Percentiles rank a stretch among this genome's conserved stretches.
phyloP scores from a whole-genome alignment of 1,139 yeast species.

The Chernovozyma aurita region DNA sequence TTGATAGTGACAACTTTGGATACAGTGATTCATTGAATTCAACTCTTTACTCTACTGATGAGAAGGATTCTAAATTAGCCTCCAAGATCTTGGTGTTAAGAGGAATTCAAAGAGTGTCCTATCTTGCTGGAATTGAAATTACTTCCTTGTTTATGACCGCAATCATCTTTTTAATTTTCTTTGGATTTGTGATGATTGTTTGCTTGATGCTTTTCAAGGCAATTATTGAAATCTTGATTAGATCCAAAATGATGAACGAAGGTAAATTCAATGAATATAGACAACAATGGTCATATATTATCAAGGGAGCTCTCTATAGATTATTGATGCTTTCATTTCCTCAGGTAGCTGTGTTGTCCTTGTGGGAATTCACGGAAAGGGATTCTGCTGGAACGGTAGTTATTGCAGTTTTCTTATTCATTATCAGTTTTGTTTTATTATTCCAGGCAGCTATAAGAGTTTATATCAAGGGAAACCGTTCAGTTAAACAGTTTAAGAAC shows the following conservation, averaged over 20 bases:
- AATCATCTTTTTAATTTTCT: slow-evolving; percentile 73
- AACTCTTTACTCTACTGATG: slow-evolving; percentile 65
- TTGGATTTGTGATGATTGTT: slow-evolving; percentile 68
- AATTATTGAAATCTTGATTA: slow-evolving; percentile 62
- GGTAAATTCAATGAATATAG: slow-evolving; percentile 76
- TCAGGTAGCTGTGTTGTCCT: slow-evolving; percentile 72
- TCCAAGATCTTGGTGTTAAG: slow-evolving; percentile 74
- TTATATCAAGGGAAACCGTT: slow-evolving; percentile 63
- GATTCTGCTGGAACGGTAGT: slow-evolving; percentile 84
- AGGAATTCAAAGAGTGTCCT: slow-evolving; percentile 92
- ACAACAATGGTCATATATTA: slow-evolving; percentile 70
- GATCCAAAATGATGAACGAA: slow-evolving; percentile 55
- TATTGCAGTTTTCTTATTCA: slow-evolving; percentile 66
- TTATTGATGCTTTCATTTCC: slow-evolving; percentile 80
- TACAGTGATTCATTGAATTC: slow-evolving; percentile 48
- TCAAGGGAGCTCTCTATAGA: slow-evolving; percentile 87
- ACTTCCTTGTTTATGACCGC: slow-evolving; percentile 86
- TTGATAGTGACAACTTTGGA: slow-evolving; percentile 40
- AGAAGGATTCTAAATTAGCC: slow-evolving; percentile 49
- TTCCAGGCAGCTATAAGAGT: slow-evolving; percentile 74
- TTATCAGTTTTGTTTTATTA: slow-evolving; percentile 55
- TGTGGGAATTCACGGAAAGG: slow-evolving; percentile 83
- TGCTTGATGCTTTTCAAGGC: slow-evolving; percentile 69
- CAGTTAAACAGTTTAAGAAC: slow-evolving; percentile 70
- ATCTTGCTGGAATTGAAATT: slow-evolving; percentile 76